Conservation (phyloP, 805 yeast genomes). For the Starmerella gropengiesseri region DNA sequence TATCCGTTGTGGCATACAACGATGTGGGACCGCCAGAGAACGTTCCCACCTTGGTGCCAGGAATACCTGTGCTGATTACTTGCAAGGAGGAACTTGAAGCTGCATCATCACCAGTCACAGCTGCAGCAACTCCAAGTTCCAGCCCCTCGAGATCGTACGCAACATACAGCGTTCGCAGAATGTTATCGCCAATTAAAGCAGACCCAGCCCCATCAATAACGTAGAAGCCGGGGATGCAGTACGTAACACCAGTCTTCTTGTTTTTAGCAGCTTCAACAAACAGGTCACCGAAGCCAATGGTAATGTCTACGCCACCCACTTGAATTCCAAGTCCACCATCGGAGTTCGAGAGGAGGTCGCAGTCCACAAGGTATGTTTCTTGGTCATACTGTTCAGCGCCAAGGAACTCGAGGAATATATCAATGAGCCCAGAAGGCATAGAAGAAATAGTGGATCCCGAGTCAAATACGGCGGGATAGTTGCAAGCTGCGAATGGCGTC, state of each 20-base stretch:
- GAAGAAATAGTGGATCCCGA: conserved; percentile 7
- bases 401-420: conserved; percentile 25
- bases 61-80: neutral
- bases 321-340: conserved; percentile 1
- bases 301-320: conserved; percentile 14
- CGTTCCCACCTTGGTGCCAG: neutral
- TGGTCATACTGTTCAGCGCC: conserved; percentile 27
- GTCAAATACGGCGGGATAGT: neutral
- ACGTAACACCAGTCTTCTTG: neutral
- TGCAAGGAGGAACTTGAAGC: neutral
- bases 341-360: neutral
- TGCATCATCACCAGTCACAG: conserved; percentile 21
- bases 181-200: no score
- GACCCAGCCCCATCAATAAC: conserved; percentile 51
- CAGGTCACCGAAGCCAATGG: conserved; percentile 8
- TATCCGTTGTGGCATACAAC: no score
- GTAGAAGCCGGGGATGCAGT: conserved; percentile 16
- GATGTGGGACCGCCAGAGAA: neutral
- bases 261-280: neutral
- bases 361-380: no score
- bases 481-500: conserved; percentile 14
- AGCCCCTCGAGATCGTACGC: conserved; percentile 53
- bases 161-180: conserved; percentile 51
- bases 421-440: conserved; percentile 21
- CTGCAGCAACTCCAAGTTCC: conserved; percentile 47